A percentile compares a stretch with the other conserved stretches of the same genome.
Evolutionary conservation across 2,329 filamentous ascomycete species (phyloP).

Genomic region (Xylariomycetidae sp.): DNA sequence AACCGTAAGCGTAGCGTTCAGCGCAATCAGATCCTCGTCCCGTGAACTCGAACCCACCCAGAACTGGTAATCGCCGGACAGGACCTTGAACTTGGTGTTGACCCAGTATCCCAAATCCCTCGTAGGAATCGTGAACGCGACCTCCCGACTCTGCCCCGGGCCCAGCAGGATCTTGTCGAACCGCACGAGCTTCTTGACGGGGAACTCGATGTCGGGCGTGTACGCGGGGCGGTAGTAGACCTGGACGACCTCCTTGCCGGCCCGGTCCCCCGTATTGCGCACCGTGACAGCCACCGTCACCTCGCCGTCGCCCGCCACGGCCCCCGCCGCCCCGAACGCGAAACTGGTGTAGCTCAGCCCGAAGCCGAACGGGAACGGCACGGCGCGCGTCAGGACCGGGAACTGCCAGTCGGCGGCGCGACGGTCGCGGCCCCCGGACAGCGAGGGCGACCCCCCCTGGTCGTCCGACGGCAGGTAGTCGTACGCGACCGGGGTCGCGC

Average conservation of each 20-base stretch:
- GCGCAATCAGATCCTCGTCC: slow-evolving; percentile 9
- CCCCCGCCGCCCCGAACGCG: too few species aligned
- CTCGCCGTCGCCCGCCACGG: too few species aligned
- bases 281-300: too few species aligned
- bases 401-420: slow-evolving; percentile 46
- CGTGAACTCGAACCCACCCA: slow-evolving; percentile 26
- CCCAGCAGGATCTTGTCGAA: slow-evolving; percentile 39
- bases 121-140: slow-evolving; percentile 26
- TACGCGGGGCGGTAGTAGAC: slow-evolving; percentile 36
- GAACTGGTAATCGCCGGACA: slow-evolving; percentile 23
- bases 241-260: too few species aligned
- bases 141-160: slow-evolving; percentile 31
- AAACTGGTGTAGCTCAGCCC: slow-evolving; percentile 63
- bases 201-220: slow-evolving; percentile 30
- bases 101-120: slow-evolving; percentile 25
- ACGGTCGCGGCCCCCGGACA: slow-evolving; percentile 50
- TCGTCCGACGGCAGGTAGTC: slow-evolving; percentile 59
- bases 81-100: slow-evolving; percentile 17
- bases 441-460: too few species aligned
- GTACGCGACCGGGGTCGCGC: slow-evolving; percentile 56
- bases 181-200: slow-evolving; percentile 42
- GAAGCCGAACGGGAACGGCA: slow-evolving; percentile 53
- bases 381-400: slow-evolving; percentile 31
- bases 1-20: too few species aligned
- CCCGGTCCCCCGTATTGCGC: too few species aligned